Conservation (phyloP, 2,329 filamentous ascomycete genomes). For the Fusarium sp. region DNA sequence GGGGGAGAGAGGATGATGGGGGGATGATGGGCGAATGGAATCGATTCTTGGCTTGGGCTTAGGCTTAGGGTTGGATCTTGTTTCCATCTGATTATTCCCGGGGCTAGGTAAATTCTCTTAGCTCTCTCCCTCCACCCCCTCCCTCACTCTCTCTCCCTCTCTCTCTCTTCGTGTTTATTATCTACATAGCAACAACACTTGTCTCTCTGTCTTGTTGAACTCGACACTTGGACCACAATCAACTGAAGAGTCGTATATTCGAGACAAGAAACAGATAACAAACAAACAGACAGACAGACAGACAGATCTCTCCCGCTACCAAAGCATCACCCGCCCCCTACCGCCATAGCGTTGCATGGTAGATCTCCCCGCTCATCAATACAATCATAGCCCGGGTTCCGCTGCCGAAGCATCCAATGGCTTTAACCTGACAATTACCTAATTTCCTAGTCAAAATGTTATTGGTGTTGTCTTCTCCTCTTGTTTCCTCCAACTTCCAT, state of each 20-base stretch:
- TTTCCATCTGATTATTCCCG: neutral
- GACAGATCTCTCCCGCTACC: neutral
- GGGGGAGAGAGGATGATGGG: conserved; percentile 26
- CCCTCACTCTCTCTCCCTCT: too few species aligned
- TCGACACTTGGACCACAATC: neutral
- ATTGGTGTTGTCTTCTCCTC: neutral
- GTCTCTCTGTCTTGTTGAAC: neutral
- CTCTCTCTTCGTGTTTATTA: too few species aligned
- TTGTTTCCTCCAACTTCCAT: too few species aligned
- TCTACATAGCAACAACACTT: neutral
- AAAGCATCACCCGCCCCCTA: neutral
- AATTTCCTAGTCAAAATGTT: neutral
- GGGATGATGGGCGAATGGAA: conserved; percentile 13
- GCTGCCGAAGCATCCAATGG: conserved; percentile 10
- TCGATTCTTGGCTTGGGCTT: neutral
- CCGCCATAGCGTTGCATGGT: conserved; percentile 5
- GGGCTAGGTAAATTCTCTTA: neutral
- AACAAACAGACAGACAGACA: neutral
- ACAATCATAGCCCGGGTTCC: conserved; percentile 14
- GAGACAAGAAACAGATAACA: neutral
- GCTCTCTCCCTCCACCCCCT: too few species aligned
- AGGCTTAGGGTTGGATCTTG: neutral
- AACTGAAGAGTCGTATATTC: neutral
- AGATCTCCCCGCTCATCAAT: conserved; percentile 11
- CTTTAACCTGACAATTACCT: conserved; percentile 5